Evolutionary conservation across 2,329 filamentous ascomycete genomes (phyloP), one percentile per base, ranked within the genome.

Genomic region (Helminthosporium solani): DNA sequence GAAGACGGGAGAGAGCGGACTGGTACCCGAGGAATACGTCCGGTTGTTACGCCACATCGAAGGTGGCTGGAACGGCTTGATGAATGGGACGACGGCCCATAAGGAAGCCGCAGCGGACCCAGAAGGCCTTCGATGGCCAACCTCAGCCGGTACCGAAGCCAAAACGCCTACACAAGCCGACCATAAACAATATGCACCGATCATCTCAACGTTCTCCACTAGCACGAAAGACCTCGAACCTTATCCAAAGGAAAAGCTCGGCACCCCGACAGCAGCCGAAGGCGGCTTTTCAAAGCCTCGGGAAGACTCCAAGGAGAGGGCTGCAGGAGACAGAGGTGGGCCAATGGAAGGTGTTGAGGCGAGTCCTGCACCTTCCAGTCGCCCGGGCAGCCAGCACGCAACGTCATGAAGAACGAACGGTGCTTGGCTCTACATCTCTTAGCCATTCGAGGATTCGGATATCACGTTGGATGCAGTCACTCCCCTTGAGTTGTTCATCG

Each of bases 11-110:
- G 94, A 99, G 73, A 95, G 90, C 62, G 94, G 94, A 1, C 78
- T 99, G 28, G 94, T 99, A 1, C 94, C 94, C 0, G 94, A 99
- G 71, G 91, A 95, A 70, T 99, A 97, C 66, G 94, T 99, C 33
- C 85, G 94, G 14, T 76, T 99, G 36, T 78, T 99, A 49, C 84
- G 90, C 38, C 90, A 97, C 63, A 96, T 97, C 44, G 90, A 96
- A 68, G 91, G 91, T 16, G 92, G 90, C 27, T 84, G 91, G 76
- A 69, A 67, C 36, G 68, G 70, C 8, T 54, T 73, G 20, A 70
- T 71, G 66, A 68, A 70, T 34, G 66, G 66, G 35, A 54, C 54
- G 2, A 46, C 61, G 8, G 54, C 56, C 19, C 50, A 55, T 6
- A 56, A 61, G 9, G 58, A 62, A 48, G 45, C 15, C 19, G 30